These are phyloP conservation scores for Nakaseomyces uthaithaninus DNA, from an alignment of 1,139 yeast genomes.

Conservation along the genomic window DNA sequence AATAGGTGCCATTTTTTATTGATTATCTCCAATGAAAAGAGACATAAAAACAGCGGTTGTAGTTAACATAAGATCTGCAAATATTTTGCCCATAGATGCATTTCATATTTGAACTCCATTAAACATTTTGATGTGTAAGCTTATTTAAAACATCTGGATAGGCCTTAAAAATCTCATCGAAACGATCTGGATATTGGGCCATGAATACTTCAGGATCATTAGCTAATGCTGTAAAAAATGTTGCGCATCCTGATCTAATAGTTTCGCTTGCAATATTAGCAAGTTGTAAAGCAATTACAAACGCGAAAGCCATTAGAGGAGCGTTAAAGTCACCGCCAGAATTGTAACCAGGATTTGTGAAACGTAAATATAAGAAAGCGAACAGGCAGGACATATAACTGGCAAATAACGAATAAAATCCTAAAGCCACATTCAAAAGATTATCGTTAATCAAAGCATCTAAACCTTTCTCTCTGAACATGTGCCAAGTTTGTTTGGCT, in stretches of 20 bases:
- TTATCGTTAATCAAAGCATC: conserved; percentile 84
- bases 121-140: conserved; percentile 33
- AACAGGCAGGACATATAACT: conserved; percentile 63
- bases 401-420: conserved; percentile 62
- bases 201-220: conserved; percentile 82
- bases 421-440: conserved; percentile 66
- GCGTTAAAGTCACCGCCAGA: conserved; percentile 59
- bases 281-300: conserved; percentile 70
- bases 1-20: too few relatives aligned
- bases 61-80: background rate
- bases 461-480: conserved; percentile 71
- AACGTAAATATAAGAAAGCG: conserved; percentile 61
- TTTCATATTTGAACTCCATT: too few relatives aligned
- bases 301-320: conserved; percentile 69
- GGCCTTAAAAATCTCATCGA: conserved; percentile 59
- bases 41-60: too few relatives aligned
- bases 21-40: too few relatives aligned
- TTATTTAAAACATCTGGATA: conserved; percentile 70
- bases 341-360: conserved; percentile 69
- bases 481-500: conserved; percentile 75
- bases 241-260: conserved; percentile 72
- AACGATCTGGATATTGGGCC: conserved; percentile 66
- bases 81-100: too few relatives aligned
- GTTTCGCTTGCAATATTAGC: conserved; percentile 66
- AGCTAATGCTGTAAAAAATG: conserved; percentile 81